These are phyloP conservation scores for Laburnicola sp. DNA, from an alignment of 2,329 filamentous ascomycete genomes.

Conservation along the genomic window DNA sequence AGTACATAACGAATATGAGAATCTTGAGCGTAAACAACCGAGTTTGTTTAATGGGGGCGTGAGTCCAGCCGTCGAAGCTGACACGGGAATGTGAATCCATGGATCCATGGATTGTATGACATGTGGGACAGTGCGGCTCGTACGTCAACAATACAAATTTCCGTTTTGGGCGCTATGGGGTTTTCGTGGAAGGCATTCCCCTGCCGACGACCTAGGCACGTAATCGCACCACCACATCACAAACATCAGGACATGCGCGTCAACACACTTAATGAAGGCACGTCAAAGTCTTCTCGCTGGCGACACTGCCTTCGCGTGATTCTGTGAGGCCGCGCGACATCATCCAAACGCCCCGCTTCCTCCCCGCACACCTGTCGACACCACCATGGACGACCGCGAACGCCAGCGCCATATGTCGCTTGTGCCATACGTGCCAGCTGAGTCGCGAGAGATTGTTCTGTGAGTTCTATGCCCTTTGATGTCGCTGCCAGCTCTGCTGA, in stretches of 20 bases:
- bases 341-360: slow-evolving; percentile 7
- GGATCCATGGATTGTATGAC: too few species aligned
- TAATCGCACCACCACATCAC: slow-evolving; percentile 3
- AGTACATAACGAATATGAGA: too few species aligned
- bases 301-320: slow-evolving; percentile 1
- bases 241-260: slow-evolving; percentile 12
- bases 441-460: slow-evolving; percentile 79
- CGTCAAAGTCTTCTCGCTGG: slow-evolving; percentile 1
- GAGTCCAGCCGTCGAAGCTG: too few species aligned
- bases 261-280: slow-evolving; percentile 4
- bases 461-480: slow-evolving; percentile 51
- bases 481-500: neutral
- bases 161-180: neutral
- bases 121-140: too few species aligned
- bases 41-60: too few species aligned
- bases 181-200: slow-evolving; percentile 4
- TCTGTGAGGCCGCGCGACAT: slow-evolving; percentile 1
- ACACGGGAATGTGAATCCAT: neutral
- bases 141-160: too few species aligned
- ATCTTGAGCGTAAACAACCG: too few species aligned
- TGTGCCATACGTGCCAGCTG: slow-evolving; percentile 73
- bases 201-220: slow-evolving; percentile 1
- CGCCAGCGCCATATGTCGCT: slow-evolving; percentile 61
- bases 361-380: slow-evolving; percentile 14
- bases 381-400: slow-evolving; percentile 38